Evolutionary conservation across 495 filamentous ascomycete species (phyloP), one percentile per base, ranked within the genome.

Genomic region (Astrothelium macrocarpum): DNA sequence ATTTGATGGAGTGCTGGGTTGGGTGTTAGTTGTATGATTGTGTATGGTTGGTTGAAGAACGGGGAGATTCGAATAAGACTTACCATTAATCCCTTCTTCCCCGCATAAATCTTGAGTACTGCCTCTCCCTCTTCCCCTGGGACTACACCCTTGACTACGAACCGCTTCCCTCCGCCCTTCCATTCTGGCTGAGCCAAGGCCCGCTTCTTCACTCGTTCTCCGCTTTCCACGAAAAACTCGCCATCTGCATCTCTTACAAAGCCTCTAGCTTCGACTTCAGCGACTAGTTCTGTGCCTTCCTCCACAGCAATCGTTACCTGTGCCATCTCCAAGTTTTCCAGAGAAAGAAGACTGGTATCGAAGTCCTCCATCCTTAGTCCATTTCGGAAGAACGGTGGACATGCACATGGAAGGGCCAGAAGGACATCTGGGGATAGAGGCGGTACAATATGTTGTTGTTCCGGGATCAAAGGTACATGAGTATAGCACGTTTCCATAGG

Each of bases 401-500:
- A 91, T 29, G 89, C 87, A 59, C 87, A 85, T 0, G 94, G 94
- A 1, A 99, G 79, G 34, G 92, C 86, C 59, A 97, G 76, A 1
- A 99, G 78, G 26, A 94, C 81, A 63, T 95, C 89, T 59, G 89
- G 86, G 12, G 89, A 83, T 23, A 97, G 82, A 1, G 91, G 86
- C 4, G 95, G 95, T 66, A 90, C 91, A 45, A 97, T 86, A 72
- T 97, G 95, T 71, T 99, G 94, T 64, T 96, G 91, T 53, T 87
- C 81, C 53, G 87, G 86, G 45, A 86, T 81, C 53, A 93, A 82
- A 11, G 94, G 91, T 34, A 99, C 84, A 73, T 99, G 94, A 1
- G 95, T 96, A 80, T 91, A 97, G 78, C 92, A 97, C 16, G 91
- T 80, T 72, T 97, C 89, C 43, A 84, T 81, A 29, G 95, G 95